Conservation (phyloP, 768 basidiomycete genomes). For the Terana coerulea region DNA sequence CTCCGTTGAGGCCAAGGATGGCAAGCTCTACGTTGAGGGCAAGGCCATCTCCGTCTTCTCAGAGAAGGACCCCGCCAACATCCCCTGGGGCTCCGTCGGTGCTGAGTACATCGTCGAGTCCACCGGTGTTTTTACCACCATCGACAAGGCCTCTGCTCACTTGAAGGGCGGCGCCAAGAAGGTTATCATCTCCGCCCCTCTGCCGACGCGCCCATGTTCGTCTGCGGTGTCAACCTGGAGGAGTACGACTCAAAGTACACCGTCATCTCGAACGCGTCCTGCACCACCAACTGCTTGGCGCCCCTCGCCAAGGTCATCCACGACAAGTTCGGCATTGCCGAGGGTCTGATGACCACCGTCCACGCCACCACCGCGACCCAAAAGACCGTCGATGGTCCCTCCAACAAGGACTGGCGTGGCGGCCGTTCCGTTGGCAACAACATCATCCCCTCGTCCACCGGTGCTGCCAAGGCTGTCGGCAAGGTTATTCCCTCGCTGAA, state of each 20-base stretch:
- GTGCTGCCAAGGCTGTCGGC: conserved; percentile 98
- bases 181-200: conserved; percentile 98
- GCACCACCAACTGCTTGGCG: conserved; percentile 99
- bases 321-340: conserved; percentile 94
- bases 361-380: conserved; percentile 96
- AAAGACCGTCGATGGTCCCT: conserved; percentile 93
- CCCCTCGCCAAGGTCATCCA: conserved; percentile 97
- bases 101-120: conserved; percentile 97
- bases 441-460: conserved; percentile 99
- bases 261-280: conserved; percentile 98
- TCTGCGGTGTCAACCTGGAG: conserved; percentile 94
- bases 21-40: conserved; percentile 85
- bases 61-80: conserved; percentile 84
- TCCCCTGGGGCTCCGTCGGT: conserved; percentile 76
- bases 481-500: conserved; percentile 96
- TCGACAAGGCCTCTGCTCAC: conserved; percentile 89
- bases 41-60: conserved; percentile 72
- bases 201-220: conserved; percentile 94
- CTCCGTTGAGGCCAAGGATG: conserved; percentile 73
- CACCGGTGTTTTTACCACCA: conserved; percentile 98
- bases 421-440: conserved; percentile 95
- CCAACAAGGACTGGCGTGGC: conserved; percentile 95
- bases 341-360: conserved; percentile 98
- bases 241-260: conserved; percentile 83
- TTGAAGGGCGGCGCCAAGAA: conserved; percentile 99